Base-by-base conservation (phyloP, 1,284 basidiomycete genomes). In the Singerocomus rubriflavus region DNA sequence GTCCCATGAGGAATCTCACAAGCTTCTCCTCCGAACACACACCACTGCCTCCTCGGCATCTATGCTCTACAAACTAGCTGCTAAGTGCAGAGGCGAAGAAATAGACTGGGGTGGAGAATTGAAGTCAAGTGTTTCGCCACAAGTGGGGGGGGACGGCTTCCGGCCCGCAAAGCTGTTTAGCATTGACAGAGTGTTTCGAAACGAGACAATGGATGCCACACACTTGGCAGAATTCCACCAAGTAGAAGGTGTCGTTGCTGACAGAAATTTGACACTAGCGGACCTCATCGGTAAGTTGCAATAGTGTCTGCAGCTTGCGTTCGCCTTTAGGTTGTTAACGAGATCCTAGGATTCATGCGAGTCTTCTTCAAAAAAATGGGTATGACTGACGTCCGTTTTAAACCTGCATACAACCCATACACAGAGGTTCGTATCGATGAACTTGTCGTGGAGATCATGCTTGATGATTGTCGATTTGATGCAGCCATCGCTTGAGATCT, bases 141-240 rank as follows among this genome's bases (percentile, higher is more conserved):
- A 50, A 30, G 44, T 25, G 63, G 57, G 56, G 32, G 73, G 78
- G 52, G 84, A 86, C 53, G 95, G 93, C 0, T 99, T 99, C 82
- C 82, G 90, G 61, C 95, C 97, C 4, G 92, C 93, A 40, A 99
- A 99, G 70, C 72, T 99, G 57, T 99, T 98, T 81, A 94, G 91
- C 60, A 98, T 99, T 63, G 97, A 99, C 71, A 81, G 97, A 47
- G 97, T 99, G 16, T 99, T 99, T 85, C 81, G 97, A 66, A 99
- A 99, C 65, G 97, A 99, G 73, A 93, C 97, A 0, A 93, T 94
- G 75, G 97, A 99, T 71, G 95, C 95, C 33, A 99, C 97, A n/a
- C 97, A 99, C 76, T 68, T 99, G 54, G 97, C 97, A 16, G 97
- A 99, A 73, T 99, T 99, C 79, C 96, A 99, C 69, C 97, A 99